A percentile compares a stretch with the other conserved stretches of the same genome.
phyloP scores from a whole-genome alignment of 73 alveolate genomes.

The Paramecium sonneborni region DNA sequence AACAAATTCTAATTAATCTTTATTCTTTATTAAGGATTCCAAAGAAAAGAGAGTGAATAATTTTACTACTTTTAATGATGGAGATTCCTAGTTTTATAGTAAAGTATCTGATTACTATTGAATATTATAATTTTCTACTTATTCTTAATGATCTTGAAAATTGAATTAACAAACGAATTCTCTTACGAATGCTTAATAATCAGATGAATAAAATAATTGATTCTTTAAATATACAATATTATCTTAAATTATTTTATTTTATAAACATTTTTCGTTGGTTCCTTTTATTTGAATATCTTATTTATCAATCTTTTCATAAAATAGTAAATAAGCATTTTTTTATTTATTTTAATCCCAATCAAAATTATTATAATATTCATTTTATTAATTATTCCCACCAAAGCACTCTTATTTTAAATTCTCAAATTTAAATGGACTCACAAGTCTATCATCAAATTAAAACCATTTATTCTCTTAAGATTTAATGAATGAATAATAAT shows the following conservation, averaged over 20 bases:
- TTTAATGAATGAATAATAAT: constrained; percentile 70
- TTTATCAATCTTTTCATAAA: constrained; percentile 26
- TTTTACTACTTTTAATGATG: constrained; percentile 23
- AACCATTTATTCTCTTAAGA: constrained; percentile 64
- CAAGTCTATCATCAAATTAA: constrained; percentile 58
- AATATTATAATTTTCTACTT: neutral
- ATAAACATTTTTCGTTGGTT: neutral
- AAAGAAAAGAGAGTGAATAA: neutral
- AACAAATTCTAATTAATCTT: constrained; percentile 9
- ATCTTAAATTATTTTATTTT: neutral
- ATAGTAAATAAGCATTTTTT: constrained; percentile 27
- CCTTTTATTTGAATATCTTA: neutral
- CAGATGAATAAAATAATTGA: constrained; percentile 1
- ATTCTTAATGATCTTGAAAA: neutral
- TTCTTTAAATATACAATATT: neutral
- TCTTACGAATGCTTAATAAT: neutral
- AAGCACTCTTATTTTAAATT: constrained; percentile 59
- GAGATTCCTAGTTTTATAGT: neutral
- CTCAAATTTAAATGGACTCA: constrained; percentile 58
- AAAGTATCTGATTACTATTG: neutral
- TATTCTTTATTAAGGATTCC: constrained; percentile 20
- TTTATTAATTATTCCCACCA: constrained; percentile 67
- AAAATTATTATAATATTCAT: neutral
- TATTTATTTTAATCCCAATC: constrained; percentile 45
- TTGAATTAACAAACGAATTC: constrained; percentile 12